Conservation (phyloP, 1,139 yeast genomes). For the Saccharomyces hybrid region DNA sequence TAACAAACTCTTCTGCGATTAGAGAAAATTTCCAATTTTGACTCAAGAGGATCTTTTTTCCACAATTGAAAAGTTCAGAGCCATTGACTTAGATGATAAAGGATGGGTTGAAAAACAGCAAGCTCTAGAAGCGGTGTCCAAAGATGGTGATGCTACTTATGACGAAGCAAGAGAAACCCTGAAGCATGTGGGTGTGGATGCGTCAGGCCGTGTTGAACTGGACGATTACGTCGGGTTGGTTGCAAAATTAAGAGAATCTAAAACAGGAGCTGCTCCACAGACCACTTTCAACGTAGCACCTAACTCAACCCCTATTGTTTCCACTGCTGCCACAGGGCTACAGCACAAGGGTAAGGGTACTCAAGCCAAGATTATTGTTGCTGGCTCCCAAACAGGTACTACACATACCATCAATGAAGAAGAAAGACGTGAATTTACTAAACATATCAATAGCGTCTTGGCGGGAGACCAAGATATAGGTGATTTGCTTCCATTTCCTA, state of each 20-base stretch:
- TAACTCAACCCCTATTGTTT: conserved; percentile 23
- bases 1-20: not conserved
- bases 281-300: conserved; percentile 26
- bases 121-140: conserved; percentile 75
- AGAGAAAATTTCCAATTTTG: conserved; percentile 73
- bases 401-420: conserved; percentile 96
- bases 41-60: conserved; percentile 80
- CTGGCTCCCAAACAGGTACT: conserved; percentile 83
- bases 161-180: conserved; percentile 92
- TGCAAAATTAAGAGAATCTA: conserved; percentile 53
- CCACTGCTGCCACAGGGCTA: conserved; percentile 32
- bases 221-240: conserved; percentile 90
- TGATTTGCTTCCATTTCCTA: conserved; percentile 78
- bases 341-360: conserved; percentile 46
- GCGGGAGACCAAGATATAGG: conserved; percentile 90
- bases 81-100: conserved; percentile 79
- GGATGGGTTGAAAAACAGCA: conserved; percentile 96
- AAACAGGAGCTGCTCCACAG: conserved; percentile 30
- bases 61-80: conserved; percentile 74
- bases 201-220: conserved; percentile 92
- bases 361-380: conserved; percentile 63
- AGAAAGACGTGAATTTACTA: conserved; percentile 90
- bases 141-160: conserved; percentile 71
- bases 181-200: conserved; percentile 85
- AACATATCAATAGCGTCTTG: conserved; percentile 87